These are phyloP conservation scores for Fusarium veterinarium DNA, from an alignment of 2,329 filamentous ascomycete genomes.

Conservation along the genomic window DNA sequence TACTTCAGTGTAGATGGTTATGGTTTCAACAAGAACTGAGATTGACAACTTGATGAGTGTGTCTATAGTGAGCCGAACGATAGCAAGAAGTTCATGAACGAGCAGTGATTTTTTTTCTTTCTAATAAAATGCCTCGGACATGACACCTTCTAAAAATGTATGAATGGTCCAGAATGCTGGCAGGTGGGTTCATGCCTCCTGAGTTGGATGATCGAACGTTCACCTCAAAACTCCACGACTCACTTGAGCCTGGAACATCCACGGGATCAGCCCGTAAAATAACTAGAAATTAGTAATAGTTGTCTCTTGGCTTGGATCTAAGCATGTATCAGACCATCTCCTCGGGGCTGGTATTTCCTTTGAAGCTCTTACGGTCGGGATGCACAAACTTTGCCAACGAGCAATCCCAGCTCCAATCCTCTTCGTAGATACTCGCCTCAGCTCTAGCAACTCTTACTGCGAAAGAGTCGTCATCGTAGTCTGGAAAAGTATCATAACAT, in stretches of 20 bases:
- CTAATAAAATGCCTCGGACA: too few relatives aligned
- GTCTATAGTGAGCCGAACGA: neutral
- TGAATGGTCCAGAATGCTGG: neutral
- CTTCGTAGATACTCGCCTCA: neutral
- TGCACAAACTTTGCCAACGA: constrained; percentile 6
- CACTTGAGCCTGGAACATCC: neutral
- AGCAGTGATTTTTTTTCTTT: neutral
- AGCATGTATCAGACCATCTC: constrained; percentile 13
- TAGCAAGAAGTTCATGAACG: neutral
- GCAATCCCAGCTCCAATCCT: constrained; percentile 13
- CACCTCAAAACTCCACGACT: neutral
- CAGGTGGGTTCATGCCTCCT: neutral
- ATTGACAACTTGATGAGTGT: neutral
- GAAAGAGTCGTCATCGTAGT: neutral
- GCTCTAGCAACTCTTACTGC: neutral
- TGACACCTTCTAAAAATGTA: neutral
- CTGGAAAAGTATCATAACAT: neutral
- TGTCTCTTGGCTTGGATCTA: neutral
- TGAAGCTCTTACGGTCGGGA: neutral
- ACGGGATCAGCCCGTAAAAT: too few relatives aligned
- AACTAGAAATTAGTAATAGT: too few relatives aligned
- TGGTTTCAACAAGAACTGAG: neutral
- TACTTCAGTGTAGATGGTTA: neutral
- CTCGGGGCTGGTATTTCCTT: neutral
- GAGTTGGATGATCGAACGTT: neutral